Evolutionary conservation across 2,329 filamentous ascomycete genomes (phyloP).

Genomic region (Plenodomus biglobosus): DNA sequence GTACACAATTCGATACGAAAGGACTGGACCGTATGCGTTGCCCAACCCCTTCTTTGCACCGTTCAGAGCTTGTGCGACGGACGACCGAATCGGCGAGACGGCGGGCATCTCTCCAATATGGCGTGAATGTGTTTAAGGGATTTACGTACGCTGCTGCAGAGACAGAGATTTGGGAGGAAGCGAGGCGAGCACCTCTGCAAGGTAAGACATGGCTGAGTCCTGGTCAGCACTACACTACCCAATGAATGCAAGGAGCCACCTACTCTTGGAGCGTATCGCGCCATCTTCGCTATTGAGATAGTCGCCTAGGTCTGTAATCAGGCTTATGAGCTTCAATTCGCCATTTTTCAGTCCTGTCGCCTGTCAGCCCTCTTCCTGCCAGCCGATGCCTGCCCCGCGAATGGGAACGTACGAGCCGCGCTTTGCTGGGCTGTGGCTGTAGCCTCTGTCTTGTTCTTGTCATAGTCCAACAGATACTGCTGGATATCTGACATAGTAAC

Average conservation of each 20-base stretch:
- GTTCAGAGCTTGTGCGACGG: too few species aligned
- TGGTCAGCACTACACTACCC: conserved; percentile 11
- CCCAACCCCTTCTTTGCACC: too few species aligned
- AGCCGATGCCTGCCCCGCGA: conserved; percentile 10
- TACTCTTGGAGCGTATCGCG: conserved; percentile 60
- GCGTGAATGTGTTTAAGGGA: neutral
- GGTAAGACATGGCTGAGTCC: conserved; percentile 49
- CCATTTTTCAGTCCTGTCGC: conserved; percentile 59
- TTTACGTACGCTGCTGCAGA: conserved; percentile 57
- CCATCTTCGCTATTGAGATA: conserved; percentile 69
- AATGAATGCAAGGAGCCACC: conserved; percentile 15
- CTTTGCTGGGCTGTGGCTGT: conserved; percentile 47
- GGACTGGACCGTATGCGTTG: too few species aligned
- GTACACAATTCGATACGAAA: too few species aligned
- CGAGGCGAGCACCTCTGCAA: conserved; percentile 54
- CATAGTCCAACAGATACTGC: conserved; percentile 54
- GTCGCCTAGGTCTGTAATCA: conserved; percentile 65
- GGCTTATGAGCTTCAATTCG: conserved; percentile 61
- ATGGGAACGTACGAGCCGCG: conserved; percentile 41
- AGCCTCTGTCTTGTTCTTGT: conserved; percentile 52
- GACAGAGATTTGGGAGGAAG: conserved; percentile 59
- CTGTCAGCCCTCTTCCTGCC: conserved; percentile 21
- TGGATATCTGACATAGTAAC: conserved; percentile 55
- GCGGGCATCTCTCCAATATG: too few species aligned
- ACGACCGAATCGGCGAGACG: too few species aligned